Evolutionary conservation across 306 rosid genomes (phyloP).

Genomic region (Prunus mongolica): DNA sequence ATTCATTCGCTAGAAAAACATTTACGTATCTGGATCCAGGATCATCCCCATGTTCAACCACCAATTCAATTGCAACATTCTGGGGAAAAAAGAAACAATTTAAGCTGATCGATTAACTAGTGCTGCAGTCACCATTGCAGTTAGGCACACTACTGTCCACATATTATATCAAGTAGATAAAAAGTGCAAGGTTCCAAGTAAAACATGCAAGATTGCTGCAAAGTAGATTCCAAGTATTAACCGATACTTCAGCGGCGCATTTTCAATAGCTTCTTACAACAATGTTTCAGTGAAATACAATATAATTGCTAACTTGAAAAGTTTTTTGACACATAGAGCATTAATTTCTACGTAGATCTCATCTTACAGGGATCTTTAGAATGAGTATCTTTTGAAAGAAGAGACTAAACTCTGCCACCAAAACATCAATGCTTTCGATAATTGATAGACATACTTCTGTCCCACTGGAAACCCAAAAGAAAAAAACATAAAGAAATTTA

Average conservation of each 20-base stretch:
- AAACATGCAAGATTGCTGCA: conserved; percentile 4
- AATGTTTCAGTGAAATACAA: background rate
- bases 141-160: background rate
- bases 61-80: conserved; percentile 67
- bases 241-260: too few relatives aligned
- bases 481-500: conserved; percentile 9
- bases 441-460: conserved; percentile 65
- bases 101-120: background rate
- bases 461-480: conserved; percentile 51
- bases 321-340: background rate
- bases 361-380: conserved; percentile 72
- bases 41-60: conserved; percentile 46
- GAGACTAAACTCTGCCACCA: conserved; percentile 48
- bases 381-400: conserved; percentile 71
- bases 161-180: background rate
- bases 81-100: conserved; percentile 20
- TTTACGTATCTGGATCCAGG: conserved; percentile 49
- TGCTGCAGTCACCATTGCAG: conserved; percentile 17
- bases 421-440: conserved; percentile 42
- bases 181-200: background rate
- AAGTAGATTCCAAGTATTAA: background rate
- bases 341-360: conserved; percentile 11
- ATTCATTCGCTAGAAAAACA: conserved; percentile 50
- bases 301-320: background rate
- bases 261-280: too few relatives aligned